These are phyloP conservation scores for Cytospora chrysosperma DNA, from an alignment of 2,329 filamentous ascomycete species.

Conservation along the genomic window DNA sequence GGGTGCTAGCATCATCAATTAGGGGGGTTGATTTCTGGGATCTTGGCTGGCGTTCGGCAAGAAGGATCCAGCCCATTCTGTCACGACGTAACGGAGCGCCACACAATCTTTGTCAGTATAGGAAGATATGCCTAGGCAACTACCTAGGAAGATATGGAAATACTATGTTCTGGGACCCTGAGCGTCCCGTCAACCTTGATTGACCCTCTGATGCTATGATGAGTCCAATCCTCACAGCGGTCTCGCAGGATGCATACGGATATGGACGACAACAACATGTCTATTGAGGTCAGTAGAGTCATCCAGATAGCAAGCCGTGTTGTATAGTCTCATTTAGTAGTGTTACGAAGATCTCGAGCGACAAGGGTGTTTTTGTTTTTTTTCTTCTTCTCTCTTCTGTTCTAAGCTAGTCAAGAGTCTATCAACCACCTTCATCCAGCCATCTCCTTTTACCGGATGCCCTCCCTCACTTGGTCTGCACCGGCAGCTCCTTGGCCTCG, in stretches of 20 bases:
- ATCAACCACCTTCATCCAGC: background rate
- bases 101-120: background rate
- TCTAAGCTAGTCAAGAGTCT: background rate
- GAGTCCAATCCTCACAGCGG: background rate
- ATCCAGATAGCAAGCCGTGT: background rate
- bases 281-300: background rate
- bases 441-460: background rate
- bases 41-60: background rate
- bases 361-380: too few species aligned
- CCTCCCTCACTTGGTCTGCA: slow-evolving; percentile 19
- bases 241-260: background rate
- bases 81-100: background rate
- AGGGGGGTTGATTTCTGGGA: background rate
- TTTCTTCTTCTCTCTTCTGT: too few species aligned
- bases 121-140: background rate
- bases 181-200: background rate
- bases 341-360: background rate
- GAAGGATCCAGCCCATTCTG: background rate
- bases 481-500: slow-evolving; percentile 26
- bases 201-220: background rate
- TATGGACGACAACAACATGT: background rate
- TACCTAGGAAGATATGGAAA: background rate
- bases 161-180: background rate
- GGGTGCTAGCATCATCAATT: background rate
- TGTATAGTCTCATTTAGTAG: background rate